phyloP scores from a whole-genome alignment of 2,329 filamentous ascomycete species.

The Ophiosphaerella narmari region DNA sequence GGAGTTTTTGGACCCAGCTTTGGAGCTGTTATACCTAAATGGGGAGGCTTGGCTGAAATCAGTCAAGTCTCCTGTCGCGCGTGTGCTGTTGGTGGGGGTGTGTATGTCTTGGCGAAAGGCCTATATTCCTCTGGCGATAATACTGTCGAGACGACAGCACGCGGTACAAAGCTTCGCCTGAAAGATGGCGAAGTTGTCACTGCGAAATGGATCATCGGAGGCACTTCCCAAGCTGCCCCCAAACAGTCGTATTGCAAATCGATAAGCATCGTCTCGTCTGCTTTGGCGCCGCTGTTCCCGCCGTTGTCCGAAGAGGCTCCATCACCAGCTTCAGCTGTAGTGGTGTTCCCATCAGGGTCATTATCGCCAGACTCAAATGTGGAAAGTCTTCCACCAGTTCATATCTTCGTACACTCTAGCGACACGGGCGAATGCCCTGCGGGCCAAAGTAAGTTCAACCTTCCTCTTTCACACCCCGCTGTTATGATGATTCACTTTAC shows the following conservation, averaged over 20 bases:
- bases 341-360: slow-evolving; percentile 65
- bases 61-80: slow-evolving; percentile 90
- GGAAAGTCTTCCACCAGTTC: slow-evolving; percentile 54
- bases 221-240: slow-evolving; percentile 25
- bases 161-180: slow-evolving; percentile 54
- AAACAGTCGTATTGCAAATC: slow-evolving; percentile 58
- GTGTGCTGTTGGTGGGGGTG: slow-evolving; percentile 84
- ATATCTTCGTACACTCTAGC: slow-evolving; percentile 76
- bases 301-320: slow-evolving; percentile 74
- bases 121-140: slow-evolving; percentile 46
- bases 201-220: slow-evolving; percentile 59
- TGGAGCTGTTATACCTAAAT: slow-evolving; percentile 87
- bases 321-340: slow-evolving; percentile 72
- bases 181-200: slow-evolving; percentile 63
- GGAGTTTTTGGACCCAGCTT: slow-evolving; percentile 88
- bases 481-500: slow-evolving; percentile 79
- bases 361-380: slow-evolving; percentile 48
- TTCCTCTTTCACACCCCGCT: slow-evolving; percentile 27
- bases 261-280: slow-evolving; percentile 71
- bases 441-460: slow-evolving; percentile 79
- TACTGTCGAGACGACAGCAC: slow-evolving; percentile 7
- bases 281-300: slow-evolving; percentile 70
- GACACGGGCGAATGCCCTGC: slow-evolving; percentile 90
- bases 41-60: slow-evolving; percentile 87
- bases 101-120: slow-evolving; percentile 82